A percentile compares a stretch with the other conserved stretches of the same genome.
phyloP scores from a whole-genome alignment of 352 stramenopile species.

The Phytophthora crassamura region DNA sequence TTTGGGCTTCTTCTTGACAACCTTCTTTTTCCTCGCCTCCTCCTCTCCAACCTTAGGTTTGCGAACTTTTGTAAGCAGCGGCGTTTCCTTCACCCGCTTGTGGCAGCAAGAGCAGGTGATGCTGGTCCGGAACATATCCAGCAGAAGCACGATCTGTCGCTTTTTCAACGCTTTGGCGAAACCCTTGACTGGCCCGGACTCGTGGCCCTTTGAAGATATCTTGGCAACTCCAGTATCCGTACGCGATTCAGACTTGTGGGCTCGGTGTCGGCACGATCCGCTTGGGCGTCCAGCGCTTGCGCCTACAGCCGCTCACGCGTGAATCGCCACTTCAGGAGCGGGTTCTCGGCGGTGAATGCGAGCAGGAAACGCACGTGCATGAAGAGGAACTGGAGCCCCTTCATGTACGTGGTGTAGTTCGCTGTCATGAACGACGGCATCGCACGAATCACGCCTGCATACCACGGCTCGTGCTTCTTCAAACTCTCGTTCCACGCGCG shows the following conservation, averaged over 20 bases:
- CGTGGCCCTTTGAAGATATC: slow-evolving; percentile 21
- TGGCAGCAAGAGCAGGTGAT: slow-evolving; percentile 19
- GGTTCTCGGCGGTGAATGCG: too few species aligned
- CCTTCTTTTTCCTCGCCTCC: neutral
- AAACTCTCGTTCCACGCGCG: too few species aligned
- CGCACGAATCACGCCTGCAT: neutral
- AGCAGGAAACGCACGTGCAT: slow-evolving; percentile 4
- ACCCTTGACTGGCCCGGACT: slow-evolving; percentile 13
- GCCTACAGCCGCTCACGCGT: too few species aligned
- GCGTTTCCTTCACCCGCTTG: slow-evolving; percentile 5
- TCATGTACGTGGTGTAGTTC: slow-evolving; percentile 3
- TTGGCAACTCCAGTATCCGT: slow-evolving; percentile 12
- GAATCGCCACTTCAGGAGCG: too few species aligned
- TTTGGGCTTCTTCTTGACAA: neutral
- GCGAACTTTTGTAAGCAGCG: neutral
- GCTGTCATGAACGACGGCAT: slow-evolving; percentile 35
- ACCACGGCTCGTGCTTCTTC: too few species aligned
- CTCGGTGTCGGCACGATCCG: neutral
- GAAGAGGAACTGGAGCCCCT: slow-evolving; percentile 24
- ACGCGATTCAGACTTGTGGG: slow-evolving; percentile 14
- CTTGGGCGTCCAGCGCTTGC: slow-evolving; percentile 6
- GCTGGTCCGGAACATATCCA: slow-evolving; percentile 27
- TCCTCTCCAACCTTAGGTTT: neutral
- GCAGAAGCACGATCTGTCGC: slow-evolving; percentile 11
- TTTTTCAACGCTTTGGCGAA: slow-evolving; percentile 14